Conservation (phyloP, 495 filamentous ascomycete species). For the Neurospora sp. region DNA sequence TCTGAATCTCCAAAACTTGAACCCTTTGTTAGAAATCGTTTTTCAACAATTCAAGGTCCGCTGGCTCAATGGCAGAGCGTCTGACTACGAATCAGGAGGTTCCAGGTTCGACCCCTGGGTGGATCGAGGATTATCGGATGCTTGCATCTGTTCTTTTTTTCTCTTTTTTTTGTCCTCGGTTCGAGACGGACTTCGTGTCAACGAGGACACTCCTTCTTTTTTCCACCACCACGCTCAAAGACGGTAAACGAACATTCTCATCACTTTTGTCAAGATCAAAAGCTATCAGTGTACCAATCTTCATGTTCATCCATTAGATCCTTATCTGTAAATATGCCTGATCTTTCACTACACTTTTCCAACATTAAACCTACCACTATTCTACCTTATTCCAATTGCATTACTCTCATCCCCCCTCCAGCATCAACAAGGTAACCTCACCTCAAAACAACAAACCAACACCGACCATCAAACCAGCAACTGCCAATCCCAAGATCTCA, state of each 20-base stretch:
- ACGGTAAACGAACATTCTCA: fast-evolving
- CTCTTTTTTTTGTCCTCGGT: background rate
- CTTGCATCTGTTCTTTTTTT: background rate
- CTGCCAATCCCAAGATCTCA: background rate
- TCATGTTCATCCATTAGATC: background rate
- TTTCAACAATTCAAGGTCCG: too few relatives aligned
- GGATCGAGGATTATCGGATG: background rate
- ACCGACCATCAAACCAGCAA: background rate
- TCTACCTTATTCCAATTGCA: background rate
- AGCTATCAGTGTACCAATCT: background rate
- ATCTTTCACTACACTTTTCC: background rate
- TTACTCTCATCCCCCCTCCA: background rate
- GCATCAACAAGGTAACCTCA: background rate
- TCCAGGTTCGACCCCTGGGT: background rate
- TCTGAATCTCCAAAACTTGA: too few relatives aligned
- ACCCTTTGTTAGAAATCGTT: too few relatives aligned
- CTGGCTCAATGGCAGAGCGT: background rate
- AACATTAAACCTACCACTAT: background rate
- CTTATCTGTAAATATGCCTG: background rate
- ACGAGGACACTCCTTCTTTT: background rate
- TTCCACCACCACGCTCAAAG: background rate
- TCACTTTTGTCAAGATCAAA: fast-evolving
- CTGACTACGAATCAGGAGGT: background rate
- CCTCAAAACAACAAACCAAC: background rate
- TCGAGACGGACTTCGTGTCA: fast-evolving